Evolutionary conservation across 2,329 filamentous ascomycete species (phyloP), one percentile per base, ranked within the genome.

Genomic region (Coleophoma eucalyptorum): DNA sequence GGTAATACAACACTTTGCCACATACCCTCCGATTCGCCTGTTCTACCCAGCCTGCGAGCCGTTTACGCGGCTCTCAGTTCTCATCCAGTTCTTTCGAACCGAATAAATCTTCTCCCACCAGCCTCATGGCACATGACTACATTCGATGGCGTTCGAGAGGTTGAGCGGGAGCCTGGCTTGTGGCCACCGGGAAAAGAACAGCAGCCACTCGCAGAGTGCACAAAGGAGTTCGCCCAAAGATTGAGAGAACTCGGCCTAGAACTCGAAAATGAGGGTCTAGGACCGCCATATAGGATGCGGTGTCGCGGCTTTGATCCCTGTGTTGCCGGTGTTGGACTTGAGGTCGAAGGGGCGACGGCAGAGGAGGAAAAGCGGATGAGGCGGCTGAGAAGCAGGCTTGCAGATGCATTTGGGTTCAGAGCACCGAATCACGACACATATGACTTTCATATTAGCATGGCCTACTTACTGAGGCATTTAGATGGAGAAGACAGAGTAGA

Each of bases 91-190:
- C 45, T 59, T 7, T 50, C 50, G 2, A 45, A 49, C 19, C 16
- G 38, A 18, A 44, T 56, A 40, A 52, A 49, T 19, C 52, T 61
- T 12, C 21, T 61, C 19, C 58, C 58, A 0, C 54, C 44, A 13
- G 31, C 46, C 12, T 58, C 57, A 21, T 61, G 58, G 58, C 58
- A 58, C 50, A 61, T 61, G 58, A 61, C 58, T 11, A 53, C 59
- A 31, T 40, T 59, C 6, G 58, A 58, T 21, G 58, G 58, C 20
- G 47, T 57, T n/a, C 52, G 54, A 11, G 57, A 58, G 37, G 19
- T n/a, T 3, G 52, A 60, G 37, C 53, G 53, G 26, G 56, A 59
- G 32, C 50, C 55, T 1, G 52, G 51, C 15, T 58, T 55, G 53
- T 58, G 57, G 57, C 55, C 58, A 2, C 26, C 43, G 8, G 57